These are phyloP conservation scores for Vitis riparia DNA, from an alignment of 164 flowering plant species.

Conservation along the genomic window DNA sequence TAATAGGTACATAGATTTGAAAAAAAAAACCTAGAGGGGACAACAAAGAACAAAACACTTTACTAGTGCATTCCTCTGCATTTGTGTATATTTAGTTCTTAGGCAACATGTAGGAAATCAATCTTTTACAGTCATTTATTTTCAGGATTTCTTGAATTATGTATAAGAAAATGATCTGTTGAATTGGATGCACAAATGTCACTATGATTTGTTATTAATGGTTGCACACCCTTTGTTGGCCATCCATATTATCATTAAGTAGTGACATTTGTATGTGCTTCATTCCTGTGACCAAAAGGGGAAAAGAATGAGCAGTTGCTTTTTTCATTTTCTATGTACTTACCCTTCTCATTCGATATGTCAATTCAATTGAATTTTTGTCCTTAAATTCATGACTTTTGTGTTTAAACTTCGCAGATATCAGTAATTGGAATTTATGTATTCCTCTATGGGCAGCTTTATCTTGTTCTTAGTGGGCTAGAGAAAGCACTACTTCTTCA, in stretches of 20 bases:
- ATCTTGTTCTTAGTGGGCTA: conserved; percentile 89
- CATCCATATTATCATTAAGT: background rate
- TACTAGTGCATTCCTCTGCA: too few relatives aligned
- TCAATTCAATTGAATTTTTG: background rate
- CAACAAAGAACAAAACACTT: too few relatives aligned
- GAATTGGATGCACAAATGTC: background rate
- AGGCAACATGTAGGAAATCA: too few relatives aligned
- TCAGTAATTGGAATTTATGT: conserved; percentile 78
- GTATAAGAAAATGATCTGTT: background rate
- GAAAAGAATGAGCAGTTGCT: background rate
- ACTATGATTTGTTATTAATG: background rate
- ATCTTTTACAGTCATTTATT: too few relatives aligned
- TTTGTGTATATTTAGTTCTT: too few relatives aligned
- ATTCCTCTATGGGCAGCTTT: conserved; percentile 94
- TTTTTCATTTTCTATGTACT: background rate
- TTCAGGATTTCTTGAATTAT: background rate
- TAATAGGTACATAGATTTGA: background rate
- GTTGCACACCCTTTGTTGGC: background rate
- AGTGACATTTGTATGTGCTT: background rate
- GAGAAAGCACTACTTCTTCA: conserved; percentile 61
- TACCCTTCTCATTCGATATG: background rate
- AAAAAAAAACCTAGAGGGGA: background rate
- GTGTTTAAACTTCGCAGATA: conserved; percentile 51
- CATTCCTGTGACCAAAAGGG: background rate
- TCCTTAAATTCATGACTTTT: background rate